These are phyloP conservation scores for Colletotrichum sojae DNA, from an alignment of 2,329 filamentous ascomycete species.

Conservation along the genomic window DNA sequence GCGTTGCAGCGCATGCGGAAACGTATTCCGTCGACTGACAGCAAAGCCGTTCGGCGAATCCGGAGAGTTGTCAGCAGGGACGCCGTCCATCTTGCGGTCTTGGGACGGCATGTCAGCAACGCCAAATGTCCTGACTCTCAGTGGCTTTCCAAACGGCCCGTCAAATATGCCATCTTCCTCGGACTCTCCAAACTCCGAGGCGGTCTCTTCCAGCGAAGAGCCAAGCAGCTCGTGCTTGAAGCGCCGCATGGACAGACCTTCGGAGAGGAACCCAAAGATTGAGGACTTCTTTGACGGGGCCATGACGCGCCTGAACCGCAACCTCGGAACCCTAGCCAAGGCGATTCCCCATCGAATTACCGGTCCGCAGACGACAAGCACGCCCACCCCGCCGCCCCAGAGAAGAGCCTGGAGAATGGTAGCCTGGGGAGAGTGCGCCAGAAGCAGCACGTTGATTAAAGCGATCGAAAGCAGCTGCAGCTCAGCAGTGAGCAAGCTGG, in stretches of 20 bases:
- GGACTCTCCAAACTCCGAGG: constrained; percentile 48
- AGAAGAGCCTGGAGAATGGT: constrained; percentile 88
- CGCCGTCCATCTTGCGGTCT: constrained; percentile 14
- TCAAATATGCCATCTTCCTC: constrained; percentile 46
- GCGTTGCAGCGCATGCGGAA: constrained; percentile 58
- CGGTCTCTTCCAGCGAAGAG: constrained; percentile 49
- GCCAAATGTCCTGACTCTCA: constrained; percentile 50
- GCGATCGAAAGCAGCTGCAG: constrained; percentile 87
- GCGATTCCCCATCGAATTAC: constrained; percentile 88
- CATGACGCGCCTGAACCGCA: constrained; percentile 81
- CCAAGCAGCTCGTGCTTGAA: constrained; percentile 58
- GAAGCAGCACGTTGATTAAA: constrained; percentile 84
- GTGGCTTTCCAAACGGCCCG: constrained; percentile 20
- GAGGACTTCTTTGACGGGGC: constrained; percentile 52
- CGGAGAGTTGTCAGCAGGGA: constrained; percentile 30
- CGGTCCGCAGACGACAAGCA: constrained; percentile 80
- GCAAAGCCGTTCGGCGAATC: constrained; percentile 43
- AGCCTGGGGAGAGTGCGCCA: constrained; percentile 85
- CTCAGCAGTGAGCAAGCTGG: constrained; percentile 88
- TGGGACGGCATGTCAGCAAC: constrained; percentile 29
- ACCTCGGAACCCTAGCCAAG: constrained; percentile 89
- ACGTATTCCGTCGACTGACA: constrained; percentile 63
- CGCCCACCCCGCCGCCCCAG: constrained; percentile 84
- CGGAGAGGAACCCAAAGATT: constrained; percentile 55
- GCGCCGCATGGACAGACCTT: constrained; percentile 62